Conservation (phyloP, 2,329 filamentous ascomycete genomes). For the Monosporascus sp. region DNA sequence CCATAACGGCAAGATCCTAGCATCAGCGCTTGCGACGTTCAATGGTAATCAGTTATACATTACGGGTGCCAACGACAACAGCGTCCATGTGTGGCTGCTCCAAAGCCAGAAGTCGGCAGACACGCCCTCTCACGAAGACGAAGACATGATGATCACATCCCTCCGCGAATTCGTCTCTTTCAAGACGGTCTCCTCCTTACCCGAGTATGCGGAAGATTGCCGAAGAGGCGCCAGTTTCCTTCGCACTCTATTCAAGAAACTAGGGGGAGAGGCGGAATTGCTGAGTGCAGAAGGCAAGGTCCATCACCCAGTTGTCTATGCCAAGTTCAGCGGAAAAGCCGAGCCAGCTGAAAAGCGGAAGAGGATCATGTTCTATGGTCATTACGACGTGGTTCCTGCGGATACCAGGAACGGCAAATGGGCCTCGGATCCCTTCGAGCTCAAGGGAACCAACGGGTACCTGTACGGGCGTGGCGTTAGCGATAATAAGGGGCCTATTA, state of each 20-base stretch:
- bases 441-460: constrained; percentile 86
- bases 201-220: constrained; percentile 86
- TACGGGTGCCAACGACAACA: constrained; percentile 89
- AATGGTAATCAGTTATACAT: constrained; percentile 78
- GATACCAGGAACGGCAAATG: constrained; percentile 79
- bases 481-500: constrained; percentile 94
- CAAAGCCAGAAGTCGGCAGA: constrained; percentile 38
- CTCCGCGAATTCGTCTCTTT: constrained; percentile 85
- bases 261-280: constrained; percentile 86
- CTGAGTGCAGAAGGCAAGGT: constrained; percentile 68
- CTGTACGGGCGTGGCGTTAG: constrained; percentile 94
- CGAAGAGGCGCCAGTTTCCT: constrained; percentile 88
- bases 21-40: constrained; percentile 70
- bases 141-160: constrained; percentile 61
- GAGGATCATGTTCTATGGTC: constrained; percentile 92
- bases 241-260: constrained; percentile 82
- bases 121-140: constrained; percentile 31
- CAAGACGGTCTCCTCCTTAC: constrained; percentile 83
- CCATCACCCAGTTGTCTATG: constrained; percentile 90
- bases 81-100: constrained; percentile 83
- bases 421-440: constrained; percentile 82
- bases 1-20: constrained; percentile 80
- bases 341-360: constrained; percentile 64
- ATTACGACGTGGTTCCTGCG: constrained; percentile 94
- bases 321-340: constrained; percentile 76